Percentiles rank a stretch among this genome's conserved stretches.
Evolutionary conservation across 306 rosid species (phyloP).

Genomic region (Benincasa hispida): DNA sequence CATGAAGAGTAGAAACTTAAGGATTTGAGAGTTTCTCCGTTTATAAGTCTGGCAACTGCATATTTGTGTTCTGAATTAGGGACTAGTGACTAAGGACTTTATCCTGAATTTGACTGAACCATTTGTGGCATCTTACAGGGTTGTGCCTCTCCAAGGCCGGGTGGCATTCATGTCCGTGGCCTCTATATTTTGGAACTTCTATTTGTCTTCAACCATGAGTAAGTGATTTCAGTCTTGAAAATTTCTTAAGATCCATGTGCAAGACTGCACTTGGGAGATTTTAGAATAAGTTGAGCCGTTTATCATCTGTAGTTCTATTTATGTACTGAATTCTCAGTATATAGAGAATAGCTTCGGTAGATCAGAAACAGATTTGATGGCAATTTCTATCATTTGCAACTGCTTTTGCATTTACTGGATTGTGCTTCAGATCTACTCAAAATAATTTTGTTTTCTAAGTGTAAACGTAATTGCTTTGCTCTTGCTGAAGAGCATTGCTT

Average conservation of each 20-base stretch:
- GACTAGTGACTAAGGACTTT: conserved; percentile 2
- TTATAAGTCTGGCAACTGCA: background rate
- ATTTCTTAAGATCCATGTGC: background rate
- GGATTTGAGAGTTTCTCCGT: background rate
- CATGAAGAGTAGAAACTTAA: background rate
- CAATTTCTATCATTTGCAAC: background rate
- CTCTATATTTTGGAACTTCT: conserved; percentile 89
- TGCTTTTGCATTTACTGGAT: background rate
- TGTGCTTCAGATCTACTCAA: background rate
- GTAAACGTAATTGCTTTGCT: background rate
- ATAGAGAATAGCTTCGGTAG: background rate
- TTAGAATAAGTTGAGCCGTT: background rate
- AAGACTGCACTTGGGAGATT: background rate
- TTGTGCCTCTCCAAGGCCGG: conserved; percentile 88
- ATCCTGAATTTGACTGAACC: conserved; percentile 7
- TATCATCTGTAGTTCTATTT: background rate
- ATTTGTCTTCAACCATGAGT: conserved; percentile 74
- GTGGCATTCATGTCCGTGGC: conserved; percentile 88
- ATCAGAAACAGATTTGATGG: background rate
- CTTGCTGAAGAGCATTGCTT: background rate
- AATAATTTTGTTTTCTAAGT: background rate
- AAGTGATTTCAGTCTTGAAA: conserved; percentile 30
- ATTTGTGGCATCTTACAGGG: conserved; percentile 40
- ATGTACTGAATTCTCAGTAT: background rate
- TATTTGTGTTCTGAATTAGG: background rate